phyloP scores from a whole-genome alignment of 2,329 filamentous ascomycete genomes.

The Purpureocillium lavendulum region DNA sequence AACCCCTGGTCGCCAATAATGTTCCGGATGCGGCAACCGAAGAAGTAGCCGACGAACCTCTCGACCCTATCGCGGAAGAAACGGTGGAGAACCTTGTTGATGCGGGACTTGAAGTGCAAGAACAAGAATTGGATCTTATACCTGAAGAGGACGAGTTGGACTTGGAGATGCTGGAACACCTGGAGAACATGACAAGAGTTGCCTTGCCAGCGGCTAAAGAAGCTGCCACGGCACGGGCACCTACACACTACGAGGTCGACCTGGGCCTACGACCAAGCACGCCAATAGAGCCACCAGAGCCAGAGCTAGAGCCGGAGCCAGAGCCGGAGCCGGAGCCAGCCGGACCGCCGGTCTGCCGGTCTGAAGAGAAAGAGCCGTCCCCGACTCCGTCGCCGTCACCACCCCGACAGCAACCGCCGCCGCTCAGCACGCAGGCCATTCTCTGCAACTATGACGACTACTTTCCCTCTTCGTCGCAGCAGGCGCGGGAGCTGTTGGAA shows the following conservation, averaged over 20 bases:
- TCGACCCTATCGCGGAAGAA: too few species aligned
- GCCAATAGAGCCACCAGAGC: neutral
- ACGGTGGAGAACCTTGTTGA: neutral
- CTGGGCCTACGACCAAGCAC: neutral
- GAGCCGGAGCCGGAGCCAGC: too few species aligned
- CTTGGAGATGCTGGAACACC: slow-evolving; percentile 9
- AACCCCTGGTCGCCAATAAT: too few species aligned
- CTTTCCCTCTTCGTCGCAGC: slow-evolving; percentile 48
- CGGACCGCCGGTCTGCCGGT: too few species aligned
- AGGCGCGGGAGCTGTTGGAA: slow-evolving; percentile 42
- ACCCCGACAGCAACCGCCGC: slow-evolving; percentile 20
- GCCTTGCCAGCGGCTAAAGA: neutral
- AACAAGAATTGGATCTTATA: slow-evolving; percentile 9
- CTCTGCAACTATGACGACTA: slow-evolving; percentile 43
- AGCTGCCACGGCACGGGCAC: neutral
- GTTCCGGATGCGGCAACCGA: neutral
- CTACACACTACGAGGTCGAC: slow-evolving; percentile 1
- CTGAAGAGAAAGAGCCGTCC: too few species aligned
- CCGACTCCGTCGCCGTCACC: slow-evolving; percentile 5
- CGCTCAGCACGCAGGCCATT: slow-evolving; percentile 44
- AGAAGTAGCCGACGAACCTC: neutral
- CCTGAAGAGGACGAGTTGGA: slow-evolving; percentile 17
- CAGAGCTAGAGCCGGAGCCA: neutral
- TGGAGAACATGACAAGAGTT: slow-evolving; percentile 1
- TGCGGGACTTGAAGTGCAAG: neutral